Percentiles rank a stretch among this genome's conserved stretches.
Evolutionary conservation across 2,329 filamentous ascomycete species (phyloP).

Genomic region (Pseudocercospora cruenta): DNA sequence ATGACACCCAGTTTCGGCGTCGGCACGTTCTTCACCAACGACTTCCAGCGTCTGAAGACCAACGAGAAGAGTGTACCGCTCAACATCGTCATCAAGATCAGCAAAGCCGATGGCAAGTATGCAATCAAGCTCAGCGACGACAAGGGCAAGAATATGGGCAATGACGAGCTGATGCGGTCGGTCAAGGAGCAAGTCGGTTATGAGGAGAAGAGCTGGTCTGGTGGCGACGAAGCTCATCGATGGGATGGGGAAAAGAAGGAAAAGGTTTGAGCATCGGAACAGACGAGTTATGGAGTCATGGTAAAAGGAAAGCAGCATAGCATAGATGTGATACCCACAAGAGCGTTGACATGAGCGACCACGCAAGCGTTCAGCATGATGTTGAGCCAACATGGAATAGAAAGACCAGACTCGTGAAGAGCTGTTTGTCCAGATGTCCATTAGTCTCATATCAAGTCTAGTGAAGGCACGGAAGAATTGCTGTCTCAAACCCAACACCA

Average conservation of each 20-base stretch:
- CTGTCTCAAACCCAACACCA: too few relatives aligned
- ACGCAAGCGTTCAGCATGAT: neutral
- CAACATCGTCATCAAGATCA: slow-evolving; percentile 98
- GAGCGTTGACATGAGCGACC: neutral
- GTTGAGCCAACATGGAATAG: neutral
- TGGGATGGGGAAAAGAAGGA: slow-evolving; percentile 63
- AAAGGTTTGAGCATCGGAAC: neutral
- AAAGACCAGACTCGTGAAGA: neutral
- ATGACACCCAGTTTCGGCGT: slow-evolving; percentile 91
- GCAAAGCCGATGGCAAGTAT: slow-evolving; percentile 75
- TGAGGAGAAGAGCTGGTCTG: slow-evolving; percentile 78
- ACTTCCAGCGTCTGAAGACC: slow-evolving; percentile 74
- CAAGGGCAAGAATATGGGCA: slow-evolving; percentile 89
- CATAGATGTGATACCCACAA: slow-evolving; percentile 19
- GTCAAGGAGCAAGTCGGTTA: slow-evolving; percentile 89
- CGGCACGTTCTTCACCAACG: slow-evolving; percentile 91
- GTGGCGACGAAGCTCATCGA: slow-evolving; percentile 79
- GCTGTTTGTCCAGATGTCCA: too few relatives aligned
- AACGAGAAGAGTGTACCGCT: slow-evolving; percentile 84
- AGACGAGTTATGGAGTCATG: neutral
- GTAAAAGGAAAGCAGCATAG: neutral
- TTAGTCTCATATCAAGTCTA: too few relatives aligned
- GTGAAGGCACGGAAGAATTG: too few relatives aligned
- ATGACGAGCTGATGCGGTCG: slow-evolving; percentile 73
- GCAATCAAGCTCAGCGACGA: slow-evolving; percentile 93